Percentiles rank a stretch among this genome's conserved stretches.
Conservation (phyloP, 768 basidiomycete species). For the Pleurotus salmoneostramineus region DNA sequence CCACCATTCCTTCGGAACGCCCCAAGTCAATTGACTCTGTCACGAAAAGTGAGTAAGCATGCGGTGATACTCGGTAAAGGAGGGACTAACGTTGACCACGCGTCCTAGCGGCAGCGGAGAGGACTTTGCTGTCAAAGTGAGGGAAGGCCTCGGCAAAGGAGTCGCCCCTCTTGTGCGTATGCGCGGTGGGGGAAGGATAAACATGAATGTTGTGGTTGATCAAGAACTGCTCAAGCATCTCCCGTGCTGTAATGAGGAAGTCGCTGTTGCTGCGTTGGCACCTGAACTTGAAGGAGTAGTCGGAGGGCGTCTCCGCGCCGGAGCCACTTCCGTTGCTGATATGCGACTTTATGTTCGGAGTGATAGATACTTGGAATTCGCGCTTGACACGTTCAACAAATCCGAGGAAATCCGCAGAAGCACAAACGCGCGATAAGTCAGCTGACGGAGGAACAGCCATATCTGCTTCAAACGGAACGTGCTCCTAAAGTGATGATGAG, state of each 20-base stretch:
- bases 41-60: slow-evolving; percentile 9
- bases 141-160: slow-evolving; percentile 95
- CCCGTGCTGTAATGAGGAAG: slow-evolving; percentile 83
- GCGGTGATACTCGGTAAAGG: slow-evolving; percentile 19
- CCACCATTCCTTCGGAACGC: slow-evolving; percentile 65
- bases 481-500: slow-evolving; percentile 54
- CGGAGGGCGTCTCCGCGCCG: slow-evolving; percentile 54
- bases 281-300: slow-evolving; percentile 92
- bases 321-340: slow-evolving; percentile 39
- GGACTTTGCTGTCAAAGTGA: slow-evolving; percentile 92
- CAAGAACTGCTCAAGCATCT: slow-evolving; percentile 91
- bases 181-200: slow-evolving; percentile 75
- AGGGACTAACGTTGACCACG: slow-evolving; percentile 46
- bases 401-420: slow-evolving; percentile 78
- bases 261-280: slow-evolving; percentile 96
- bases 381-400: slow-evolving; percentile 90
- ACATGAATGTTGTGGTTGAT: slow-evolving; percentile 79
- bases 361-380: slow-evolving; percentile 88
- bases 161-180: slow-evolving; percentile 82
- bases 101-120: slow-evolving; percentile 66
- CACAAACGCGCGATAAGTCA: slow-evolving; percentile 73
- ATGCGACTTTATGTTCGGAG: slow-evolving; percentile 68
- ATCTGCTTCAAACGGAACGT: slow-evolving; percentile 95
- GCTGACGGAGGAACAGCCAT: slow-evolving; percentile 83
- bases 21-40: slow-evolving; percentile 76